Percentiles rank a stretch among this genome's conserved stretches.
These are phyloP conservation scores for Eustoma russellianum DNA, from an alignment of 257 asterid genomes.

Conservation along the genomic window DNA sequence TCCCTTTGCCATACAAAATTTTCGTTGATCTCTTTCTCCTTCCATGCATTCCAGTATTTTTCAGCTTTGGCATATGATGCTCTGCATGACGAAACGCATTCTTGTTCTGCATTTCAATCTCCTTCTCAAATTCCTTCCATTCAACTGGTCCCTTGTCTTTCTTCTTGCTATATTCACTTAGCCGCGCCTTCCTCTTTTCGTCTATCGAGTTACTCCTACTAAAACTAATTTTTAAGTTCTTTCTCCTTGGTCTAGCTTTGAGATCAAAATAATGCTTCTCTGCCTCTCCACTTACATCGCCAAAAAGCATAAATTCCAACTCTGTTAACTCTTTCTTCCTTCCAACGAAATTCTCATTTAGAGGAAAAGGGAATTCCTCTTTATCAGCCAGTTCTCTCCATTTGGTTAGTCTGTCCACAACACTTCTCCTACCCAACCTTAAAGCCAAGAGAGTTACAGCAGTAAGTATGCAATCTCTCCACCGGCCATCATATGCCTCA, in stretches of 20 bases:
- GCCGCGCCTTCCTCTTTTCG: slow-evolving; percentile 37
- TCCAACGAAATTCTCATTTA: slow-evolving; percentile 74
- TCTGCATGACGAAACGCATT: slow-evolving; percentile 29
- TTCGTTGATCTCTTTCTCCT: slow-evolving; percentile 52
- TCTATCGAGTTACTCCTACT: slow-evolving; percentile 60
- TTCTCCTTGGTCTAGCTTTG: slow-evolving; percentile 56
- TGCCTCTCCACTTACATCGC: slow-evolving; percentile 61
- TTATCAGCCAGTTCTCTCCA: slow-evolving; percentile 80
- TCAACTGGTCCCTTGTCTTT: slow-evolving; percentile 70
- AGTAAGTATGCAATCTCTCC: slow-evolving; percentile 86
- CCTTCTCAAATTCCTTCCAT: slow-evolving; percentile 84
- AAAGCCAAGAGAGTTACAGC: slow-evolving; percentile 86
- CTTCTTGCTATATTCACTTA: slow-evolving; percentile 31
- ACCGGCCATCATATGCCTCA: slow-evolving; percentile 76
- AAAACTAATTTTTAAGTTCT: slow-evolving; percentile 69
- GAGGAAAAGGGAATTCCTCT: slow-evolving; percentile 73
- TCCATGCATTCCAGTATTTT: slow-evolving; percentile 32
- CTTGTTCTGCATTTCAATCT: slow-evolving; percentile 67
- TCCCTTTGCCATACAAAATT: slow-evolving; percentile 71
- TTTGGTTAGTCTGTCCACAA: slow-evolving; percentile 59
- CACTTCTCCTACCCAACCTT: slow-evolving; percentile 87
- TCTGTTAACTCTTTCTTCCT: slow-evolving; percentile 69
- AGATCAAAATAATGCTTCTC: slow-evolving; percentile 71
- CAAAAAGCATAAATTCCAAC: slow-evolving; percentile 76
- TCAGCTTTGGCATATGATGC: slow-evolving; percentile 20